Base-by-base conservation (phyloP, 257 asterid species). In the Ehretia macrophylla region DNA sequence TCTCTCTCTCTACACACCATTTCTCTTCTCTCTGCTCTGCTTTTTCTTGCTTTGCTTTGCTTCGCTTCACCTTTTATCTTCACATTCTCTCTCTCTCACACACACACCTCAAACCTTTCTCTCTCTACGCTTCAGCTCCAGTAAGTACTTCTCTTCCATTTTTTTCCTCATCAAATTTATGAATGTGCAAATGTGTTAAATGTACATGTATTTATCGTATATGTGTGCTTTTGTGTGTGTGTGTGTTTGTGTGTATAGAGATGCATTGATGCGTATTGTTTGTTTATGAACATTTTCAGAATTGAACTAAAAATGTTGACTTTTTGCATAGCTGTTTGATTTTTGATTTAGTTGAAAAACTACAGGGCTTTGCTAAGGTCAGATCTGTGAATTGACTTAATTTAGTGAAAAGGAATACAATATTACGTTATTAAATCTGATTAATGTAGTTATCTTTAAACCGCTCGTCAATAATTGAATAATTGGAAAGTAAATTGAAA, bases 61-160 rank as follows among this genome's bases (percentile, higher is more conserved):
- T 52, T 58, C 68, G 48, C 70, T 59, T 67, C 48, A 64, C 40
- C 8, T 18, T 40, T 56, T 12, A 17, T 18, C 38, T 39, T 32
- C n/a, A n/a, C n/a, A n/a, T n/a, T 68, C 65, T 63, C 63, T 55
- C 35, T 54, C 67, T 44, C 53, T 14, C 53, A 18, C 56, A 20
- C 16, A 22, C 32, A 18, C 11, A 52, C 1, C 57, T 8, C 27
- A 52, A 8, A 0, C 17, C 8, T 52, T 52, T 51, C 62, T 57
- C 47, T 56, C 49, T 18, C 67, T 55, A 71, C 44, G 76, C 68
- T 76, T 63, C 77, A 70, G 63, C 69, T 80, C 67, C 61, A 32
- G 84, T 85, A 65, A 77, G 90, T 68, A 42, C 51, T 59, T 32
- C 54, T 42, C 12, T 50, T 69, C 62, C 21, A 52, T 60, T 44